Evolutionary conservation across 768 basidiomycete species (phyloP), one percentile per base, ranked within the genome.

Genomic region (Agaricus subrufescens): DNA sequence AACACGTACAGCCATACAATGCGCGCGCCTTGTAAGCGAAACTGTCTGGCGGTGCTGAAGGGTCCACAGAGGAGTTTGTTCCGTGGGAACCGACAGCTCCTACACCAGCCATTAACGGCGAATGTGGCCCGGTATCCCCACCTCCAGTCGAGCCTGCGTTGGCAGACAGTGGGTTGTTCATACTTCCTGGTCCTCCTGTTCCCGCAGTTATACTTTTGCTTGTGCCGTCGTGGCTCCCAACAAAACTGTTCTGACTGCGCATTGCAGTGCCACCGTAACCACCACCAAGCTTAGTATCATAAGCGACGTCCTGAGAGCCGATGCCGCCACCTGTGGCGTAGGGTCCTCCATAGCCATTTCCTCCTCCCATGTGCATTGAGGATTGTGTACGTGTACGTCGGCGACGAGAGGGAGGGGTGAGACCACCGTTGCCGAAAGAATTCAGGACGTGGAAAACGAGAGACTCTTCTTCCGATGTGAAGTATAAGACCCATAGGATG

Each of bases 401-500:
- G 57, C 91, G 84, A 54, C 89, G 84, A 2, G 86, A 84, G 47
- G 92, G 91, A 9, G 89, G 83, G 1, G 87, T 85, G 48, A 93
- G 85, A 42, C 91, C 90, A 52, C 91, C 91, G 39, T 89, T 89
- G 52, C 91, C 91, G 64, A 91, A 74, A n/a, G 84, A 80, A 70
- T 92, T 94, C 81, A 97, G 91, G 60, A 96, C 63, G 70, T 94
- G 82, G 49, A 94, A 81, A 29, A 80, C 72, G 60, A 93, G 84
- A 0, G 94, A 93, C 66, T 95, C 94, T 64, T 97, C 94, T 65
- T 98, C 95, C 1, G 95, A 91, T 2, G 95, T 97, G 71, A 99
- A 96, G 76, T 93, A 97, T 58, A 98, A 83, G 12, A 95, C 84
- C 96, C 96, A 99, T 57, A 98, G 73, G 67, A 98, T 90, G 77